Evolutionary conservation across 805 yeast genomes (phyloP), one percentile per base, ranked within the genome.

Genomic region (Metschnikowia peoriensis): DNA sequence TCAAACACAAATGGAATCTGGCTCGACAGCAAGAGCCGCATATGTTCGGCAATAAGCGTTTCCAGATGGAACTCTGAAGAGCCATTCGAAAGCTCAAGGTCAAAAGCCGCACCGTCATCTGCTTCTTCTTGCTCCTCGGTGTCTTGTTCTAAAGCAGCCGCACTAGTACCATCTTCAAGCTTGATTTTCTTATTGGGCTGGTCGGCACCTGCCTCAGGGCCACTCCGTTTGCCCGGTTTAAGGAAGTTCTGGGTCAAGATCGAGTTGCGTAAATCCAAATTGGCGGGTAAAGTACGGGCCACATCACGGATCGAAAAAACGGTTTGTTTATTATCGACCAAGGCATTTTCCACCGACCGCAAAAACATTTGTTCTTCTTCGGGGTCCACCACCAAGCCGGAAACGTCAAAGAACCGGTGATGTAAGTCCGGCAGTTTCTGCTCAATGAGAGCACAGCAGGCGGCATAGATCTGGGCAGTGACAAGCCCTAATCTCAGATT

Each of bases 401-500:
- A 58, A 17, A 84, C 76, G 43, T 72, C 63, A 12, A 69, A 62
- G 38, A 80, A 67, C 8, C 77, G 78, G 51, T 78, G 72, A 35
- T 54, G 58, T 41, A 67, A 62, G 27, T 67, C 71, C 7, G 82
- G 80, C 6, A 86, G 79, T 46, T 71, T 72, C 56, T 72, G 76
- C 65, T 90, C 97, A 16, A 88, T 73, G 39, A 78, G 63, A 15
- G 68, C 58, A 52, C 94, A 76, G 4, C 85, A 82, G 10, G 76
- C 66, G 44, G 75, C 74, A 64, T 88, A 93, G 10, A 94, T 77
- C 42, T 75, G 68, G 0, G 94, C 77, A 0, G 96, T 76, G 2
- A 87, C 67, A 7, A 77, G 69, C 2, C 98, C 98, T 34, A 91
- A 68, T 49, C 89, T 77, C 44, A 86, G 85, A 32, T 77, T 74